Conservation (phyloP, 805 yeast genomes). For the Starmerella floris region DNA sequence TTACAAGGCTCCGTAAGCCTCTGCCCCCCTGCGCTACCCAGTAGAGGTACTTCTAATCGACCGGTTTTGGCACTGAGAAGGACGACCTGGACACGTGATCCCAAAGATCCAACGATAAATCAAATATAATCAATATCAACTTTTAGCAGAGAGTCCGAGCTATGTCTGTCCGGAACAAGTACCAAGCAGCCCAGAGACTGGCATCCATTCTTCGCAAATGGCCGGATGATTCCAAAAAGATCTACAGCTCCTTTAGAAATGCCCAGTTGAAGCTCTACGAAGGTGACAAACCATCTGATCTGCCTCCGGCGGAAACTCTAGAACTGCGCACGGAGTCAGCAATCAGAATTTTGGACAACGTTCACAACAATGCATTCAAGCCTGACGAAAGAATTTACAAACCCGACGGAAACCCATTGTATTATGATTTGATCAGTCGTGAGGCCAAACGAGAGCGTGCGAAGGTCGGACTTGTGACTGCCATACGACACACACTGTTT, state of each 20-base stretch:
- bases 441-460: slow-evolving; percentile 51
- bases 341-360: slow-evolving; percentile 14
- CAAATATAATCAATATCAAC: too few species aligned
- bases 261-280: slow-evolving; percentile 34
- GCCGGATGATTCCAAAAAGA: slow-evolving; percentile 34
- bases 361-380: slow-evolving; percentile 19
- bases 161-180: slow-evolving; percentile 20
- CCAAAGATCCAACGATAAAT: too few species aligned
- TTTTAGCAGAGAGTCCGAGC: too few species aligned
- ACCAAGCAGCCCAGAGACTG: slow-evolving; percentile 19
- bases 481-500: slow-evolving; percentile 59
- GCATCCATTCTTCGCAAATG: slow-evolving; percentile 21
- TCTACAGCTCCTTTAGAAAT: slow-evolving; percentile 38
- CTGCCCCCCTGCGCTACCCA: too few species aligned
- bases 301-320: slow-evolving; percentile 22
- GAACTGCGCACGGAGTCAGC: slow-evolving; percentile 22
- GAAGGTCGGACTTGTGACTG: slow-evolving; percentile 47
- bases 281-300: slow-evolving; percentile 14
- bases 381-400: slow-evolving; percentile 41
- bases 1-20: too few species aligned
- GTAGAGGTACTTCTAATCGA: too few species aligned
- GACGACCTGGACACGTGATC: too few species aligned
- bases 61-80: too few species aligned
- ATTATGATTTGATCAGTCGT: slow-evolving; percentile 54
- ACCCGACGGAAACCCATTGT: slow-evolving; percentile 79